Percentiles rank a stretch among this genome's conserved stretches.
These are phyloP conservation scores for Xerocomus minutiporus DNA, from an alignment of 1,284 basidiomycete genomes.

Conservation along the genomic window DNA sequence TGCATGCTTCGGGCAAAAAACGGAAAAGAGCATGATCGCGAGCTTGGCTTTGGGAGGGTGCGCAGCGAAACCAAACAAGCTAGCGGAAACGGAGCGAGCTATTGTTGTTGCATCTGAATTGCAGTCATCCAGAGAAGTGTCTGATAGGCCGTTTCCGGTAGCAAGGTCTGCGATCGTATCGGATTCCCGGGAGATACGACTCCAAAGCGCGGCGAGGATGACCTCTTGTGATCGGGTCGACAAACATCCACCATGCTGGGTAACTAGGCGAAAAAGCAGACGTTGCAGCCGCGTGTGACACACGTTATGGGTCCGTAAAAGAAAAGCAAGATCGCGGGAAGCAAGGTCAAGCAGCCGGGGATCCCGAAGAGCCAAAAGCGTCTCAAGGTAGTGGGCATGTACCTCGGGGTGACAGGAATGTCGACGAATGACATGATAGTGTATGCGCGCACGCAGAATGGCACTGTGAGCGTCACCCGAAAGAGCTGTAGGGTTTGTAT, in stretches of 20 bases:
- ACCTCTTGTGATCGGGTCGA: conserved; percentile 18
- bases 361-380: conserved; percentile 19
- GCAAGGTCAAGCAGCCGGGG: conserved; percentile 17
- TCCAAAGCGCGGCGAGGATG: conserved; percentile 25
- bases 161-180: background rate
- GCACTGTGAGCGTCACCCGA: conserved; percentile 6
- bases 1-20: conserved; percentile 15
- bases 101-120: conserved; percentile 10
- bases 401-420: conserved; percentile 24
- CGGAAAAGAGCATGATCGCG: conserved; percentile 9
- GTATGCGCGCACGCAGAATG: conserved; percentile 20
- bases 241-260: conserved; percentile 13
- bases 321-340: conserved; percentile 20
- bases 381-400: conserved; percentile 26
- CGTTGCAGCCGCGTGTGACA: conserved; percentile 25
- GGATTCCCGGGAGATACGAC: conserved; percentile 6
- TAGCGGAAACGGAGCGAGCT: conserved; percentile 15
- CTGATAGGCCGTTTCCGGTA: background rate
- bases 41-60: background rate
- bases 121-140: background rate
- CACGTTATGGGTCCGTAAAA: conserved; percentile 21
- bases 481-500: conserved; percentile 13
- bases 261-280: conserved; percentile 29
- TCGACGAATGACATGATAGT: conserved; percentile 26
- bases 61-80: conserved; percentile 9